phyloP scores from a whole-genome alignment of 306 rosid species.

The Quillaja saponaria region DNA sequence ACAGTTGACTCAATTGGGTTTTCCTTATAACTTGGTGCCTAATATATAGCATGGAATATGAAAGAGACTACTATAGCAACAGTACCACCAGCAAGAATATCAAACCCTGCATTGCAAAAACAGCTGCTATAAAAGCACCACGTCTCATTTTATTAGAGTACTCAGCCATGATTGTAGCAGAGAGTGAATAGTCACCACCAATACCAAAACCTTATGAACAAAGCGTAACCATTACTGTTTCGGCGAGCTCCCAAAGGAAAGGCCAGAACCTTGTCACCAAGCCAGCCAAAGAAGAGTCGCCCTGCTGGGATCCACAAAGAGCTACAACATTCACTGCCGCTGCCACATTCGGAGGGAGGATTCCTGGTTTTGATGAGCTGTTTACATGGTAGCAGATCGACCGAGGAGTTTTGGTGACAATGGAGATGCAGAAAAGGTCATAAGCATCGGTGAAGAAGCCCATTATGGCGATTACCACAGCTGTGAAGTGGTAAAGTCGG shows the following conservation, averaged over 20 bases:
- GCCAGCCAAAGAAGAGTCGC: constrained; percentile 48
- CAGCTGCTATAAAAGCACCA: constrained; percentile 42
- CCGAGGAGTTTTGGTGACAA: constrained; percentile 59
- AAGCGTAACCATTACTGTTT: constrained; percentile 39
- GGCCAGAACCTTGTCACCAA: constrained; percentile 52
- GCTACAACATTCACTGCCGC: constrained; percentile 51
- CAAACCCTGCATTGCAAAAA: constrained; percentile 62
- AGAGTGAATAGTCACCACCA: constrained; percentile 54
- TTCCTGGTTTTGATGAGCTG: constrained; percentile 38
- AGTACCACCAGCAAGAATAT: constrained; percentile 38
- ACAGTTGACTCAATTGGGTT: constrained; percentile 16
- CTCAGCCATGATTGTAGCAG: constrained; percentile 57
- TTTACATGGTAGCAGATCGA: constrained; percentile 37
- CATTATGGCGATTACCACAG: constrained; percentile 44
- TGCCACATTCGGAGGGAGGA: constrained; percentile 42
- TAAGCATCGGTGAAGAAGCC: constrained; percentile 55
- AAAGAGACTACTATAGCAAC: constrained; percentile 33
- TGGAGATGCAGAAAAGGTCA: constrained; percentile 50
- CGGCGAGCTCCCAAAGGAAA: constrained; percentile 39
- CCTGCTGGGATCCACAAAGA: constrained; percentile 41
- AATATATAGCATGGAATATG: background rate
- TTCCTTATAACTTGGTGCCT: constrained; percentile 10
- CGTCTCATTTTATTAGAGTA: constrained; percentile 45
- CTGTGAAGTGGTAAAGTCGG: constrained; percentile 43
- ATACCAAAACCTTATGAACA: constrained; percentile 57